Evolutionary conservation across 768 basidiomycete genomes (phyloP), one percentile per base, ranked within the genome.

Genomic region (Tylopilus balloui): DNA sequence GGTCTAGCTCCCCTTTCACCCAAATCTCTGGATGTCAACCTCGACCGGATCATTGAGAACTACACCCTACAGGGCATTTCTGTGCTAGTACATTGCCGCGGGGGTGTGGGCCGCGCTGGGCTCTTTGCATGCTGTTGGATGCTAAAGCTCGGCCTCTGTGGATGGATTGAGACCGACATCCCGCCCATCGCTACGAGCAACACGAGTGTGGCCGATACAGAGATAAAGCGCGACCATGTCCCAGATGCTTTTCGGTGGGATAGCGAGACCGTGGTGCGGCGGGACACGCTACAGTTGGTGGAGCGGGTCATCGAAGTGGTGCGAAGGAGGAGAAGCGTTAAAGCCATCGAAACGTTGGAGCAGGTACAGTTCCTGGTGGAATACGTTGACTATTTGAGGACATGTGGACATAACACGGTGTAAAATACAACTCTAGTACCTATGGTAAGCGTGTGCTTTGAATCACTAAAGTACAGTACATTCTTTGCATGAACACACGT

Each of bases 311-410:
- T 98, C 46, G 69, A 73, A 6, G 78, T 92, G 48, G 79, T 93
- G 8, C 70, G 94, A 42, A 71, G 78, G 53, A 71, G 92, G 53
- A 72, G 94, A 52, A 92, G 92, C 57, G 67, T 84, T 48, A 97
- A 98, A 65, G 92, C 93, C 2, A 80, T 98, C 34, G 95, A 98
- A 66, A 95, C 92, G 3, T 84, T 88, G 63, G 92, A 96, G 63
- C 94, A 98, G 67, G 95, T 95, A 14, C 71, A 75, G 55, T 92
- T 93, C 60, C 67, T 93, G 42, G 79, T 84, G 0, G 84, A 89
- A 25, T 93, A 80, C 64, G 80, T 90, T 4, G 79, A 84, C 32
- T 81, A 77, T 68, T 61, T 89, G 50, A 63, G 73, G 44, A 50
- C 52, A 11, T 48, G 51, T 36, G 55, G 53, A 35, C 41, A 20